Conservation (phyloP, 2,329 filamentous ascomycete genomes). For the Fusarium transvaalense region DNA sequence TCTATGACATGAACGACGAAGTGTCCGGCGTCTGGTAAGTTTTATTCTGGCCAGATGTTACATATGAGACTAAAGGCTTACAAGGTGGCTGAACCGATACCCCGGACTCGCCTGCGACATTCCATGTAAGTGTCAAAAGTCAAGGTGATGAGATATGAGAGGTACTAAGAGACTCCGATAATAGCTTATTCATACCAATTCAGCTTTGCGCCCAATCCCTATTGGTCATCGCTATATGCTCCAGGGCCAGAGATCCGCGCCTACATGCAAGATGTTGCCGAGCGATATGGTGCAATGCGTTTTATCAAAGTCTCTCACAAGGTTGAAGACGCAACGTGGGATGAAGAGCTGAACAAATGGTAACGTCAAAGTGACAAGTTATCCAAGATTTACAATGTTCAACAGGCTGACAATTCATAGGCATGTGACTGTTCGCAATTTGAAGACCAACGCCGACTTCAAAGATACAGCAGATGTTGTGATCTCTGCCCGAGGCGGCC, state of each 20-base stretch:
- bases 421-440: neutral
- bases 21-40: constrained; percentile 20
- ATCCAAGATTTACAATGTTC: neutral
- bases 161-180: neutral
- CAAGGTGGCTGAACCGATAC: constrained; percentile 31
- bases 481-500: neutral
- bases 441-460: neutral
- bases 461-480: neutral
- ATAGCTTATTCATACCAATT: constrained; percentile 25
- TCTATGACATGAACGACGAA: constrained; percentile 23
- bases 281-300: constrained; percentile 15
- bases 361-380: no score
- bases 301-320: constrained; percentile 21
- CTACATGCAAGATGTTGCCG: constrained; percentile 25
- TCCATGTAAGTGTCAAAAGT: constrained; percentile 16
- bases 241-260: constrained; percentile 21
- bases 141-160: neutral
- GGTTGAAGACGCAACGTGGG: constrained; percentile 5
- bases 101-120: constrained; percentile 29
- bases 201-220: constrained; percentile 22
- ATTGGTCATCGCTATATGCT: constrained; percentile 25
- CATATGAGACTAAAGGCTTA: neutral
- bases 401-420: neutral
- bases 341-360: constrained; percentile 10
- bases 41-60: neutral